Evolutionary conservation across 139 green algal genomes (phyloP).

Genomic region (Nannochloris sp.): DNA sequence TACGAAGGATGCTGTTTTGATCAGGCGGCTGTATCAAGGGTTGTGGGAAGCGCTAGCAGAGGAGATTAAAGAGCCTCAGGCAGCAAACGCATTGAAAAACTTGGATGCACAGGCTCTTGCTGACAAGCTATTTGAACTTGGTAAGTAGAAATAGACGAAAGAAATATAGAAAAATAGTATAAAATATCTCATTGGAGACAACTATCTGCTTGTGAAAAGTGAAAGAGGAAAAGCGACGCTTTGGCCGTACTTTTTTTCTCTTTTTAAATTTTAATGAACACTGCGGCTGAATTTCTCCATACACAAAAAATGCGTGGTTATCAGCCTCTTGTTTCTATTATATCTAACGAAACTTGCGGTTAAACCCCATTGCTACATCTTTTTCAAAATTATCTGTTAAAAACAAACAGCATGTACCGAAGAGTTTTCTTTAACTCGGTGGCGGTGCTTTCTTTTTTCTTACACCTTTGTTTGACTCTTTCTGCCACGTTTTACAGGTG

Average conservation of each 20-base stretch:
- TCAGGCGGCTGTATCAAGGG: conserved; percentile 24
- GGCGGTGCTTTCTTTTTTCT: too few relatives aligned
- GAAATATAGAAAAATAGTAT: background rate
- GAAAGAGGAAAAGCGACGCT: too few relatives aligned
- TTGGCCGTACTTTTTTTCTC: background rate
- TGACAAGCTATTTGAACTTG: conserved; percentile 50
- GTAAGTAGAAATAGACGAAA: conserved; percentile 14
- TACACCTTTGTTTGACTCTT: too few relatives aligned
- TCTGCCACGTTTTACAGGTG: conserved; percentile 36
- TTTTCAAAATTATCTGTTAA: too few relatives aligned
- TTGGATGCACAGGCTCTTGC: conserved; percentile 39
- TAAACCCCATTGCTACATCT: conserved; percentile 30
- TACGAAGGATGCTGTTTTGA: background rate
- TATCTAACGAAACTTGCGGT: background rate
- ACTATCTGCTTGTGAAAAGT: conserved; percentile 22
- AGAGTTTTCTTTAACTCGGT: too few relatives aligned
- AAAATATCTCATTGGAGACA: conserved; percentile 11
- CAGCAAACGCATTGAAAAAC: conserved; percentile 10
- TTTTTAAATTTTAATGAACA: background rate
- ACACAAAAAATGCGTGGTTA: conserved; percentile 12
- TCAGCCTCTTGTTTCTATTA: conserved; percentile 8
- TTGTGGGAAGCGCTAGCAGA: conserved; percentile 50
- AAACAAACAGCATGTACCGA: too few relatives aligned
- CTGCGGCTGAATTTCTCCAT: conserved; percentile 28
- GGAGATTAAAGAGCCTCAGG: conserved; percentile 24